These are phyloP conservation scores for Ustilago nuda DNA, from an alignment of 1,284 basidiomycete species.

Conservation along the genomic window DNA sequence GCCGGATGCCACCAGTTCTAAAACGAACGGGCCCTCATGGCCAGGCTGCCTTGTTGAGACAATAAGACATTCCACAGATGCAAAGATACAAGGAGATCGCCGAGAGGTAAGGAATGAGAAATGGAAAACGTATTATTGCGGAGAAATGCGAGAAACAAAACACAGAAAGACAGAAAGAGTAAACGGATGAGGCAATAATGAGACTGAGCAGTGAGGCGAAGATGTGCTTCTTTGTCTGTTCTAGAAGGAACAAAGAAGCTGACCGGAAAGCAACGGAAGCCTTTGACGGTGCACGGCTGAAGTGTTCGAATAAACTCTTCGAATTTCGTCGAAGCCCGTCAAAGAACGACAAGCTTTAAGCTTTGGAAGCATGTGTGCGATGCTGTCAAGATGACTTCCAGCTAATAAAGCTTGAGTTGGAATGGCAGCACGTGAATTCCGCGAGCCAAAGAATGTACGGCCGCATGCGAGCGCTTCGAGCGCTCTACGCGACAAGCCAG, in stretches of 20 bases:
- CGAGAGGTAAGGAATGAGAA: neutral
- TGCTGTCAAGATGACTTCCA: neutral
- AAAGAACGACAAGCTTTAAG: neutral
- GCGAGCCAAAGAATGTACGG: conserved; percentile 1
- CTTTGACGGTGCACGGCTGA: too few species aligned
- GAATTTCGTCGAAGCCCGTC: neutral
- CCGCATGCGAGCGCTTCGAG: conserved; percentile 19
- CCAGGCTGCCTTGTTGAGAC: too few species aligned
- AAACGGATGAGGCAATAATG: too few species aligned
- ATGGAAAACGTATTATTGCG: neutral
- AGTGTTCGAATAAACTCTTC: too few species aligned
- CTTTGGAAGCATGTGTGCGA: neutral
- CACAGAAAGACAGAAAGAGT: neutral
- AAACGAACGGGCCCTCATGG: too few species aligned
- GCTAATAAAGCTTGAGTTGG: neutral
- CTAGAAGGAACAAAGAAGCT: neutral
- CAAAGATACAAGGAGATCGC: neutral
- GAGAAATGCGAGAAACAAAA: conserved; percentile 7
- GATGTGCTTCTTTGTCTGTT: neutral
- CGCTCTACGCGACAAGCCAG: neutral
- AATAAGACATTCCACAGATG: too few species aligned
- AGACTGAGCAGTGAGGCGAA: too few species aligned
- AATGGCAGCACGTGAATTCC: neutral
- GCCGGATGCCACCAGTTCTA: too few species aligned
- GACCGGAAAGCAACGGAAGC: too few species aligned